A percentile compares a stretch with the other conserved stretches of the same genome.
Conservation (phyloP, 78 protist genomes). For the Dictyostelium intermedium region DNA sequence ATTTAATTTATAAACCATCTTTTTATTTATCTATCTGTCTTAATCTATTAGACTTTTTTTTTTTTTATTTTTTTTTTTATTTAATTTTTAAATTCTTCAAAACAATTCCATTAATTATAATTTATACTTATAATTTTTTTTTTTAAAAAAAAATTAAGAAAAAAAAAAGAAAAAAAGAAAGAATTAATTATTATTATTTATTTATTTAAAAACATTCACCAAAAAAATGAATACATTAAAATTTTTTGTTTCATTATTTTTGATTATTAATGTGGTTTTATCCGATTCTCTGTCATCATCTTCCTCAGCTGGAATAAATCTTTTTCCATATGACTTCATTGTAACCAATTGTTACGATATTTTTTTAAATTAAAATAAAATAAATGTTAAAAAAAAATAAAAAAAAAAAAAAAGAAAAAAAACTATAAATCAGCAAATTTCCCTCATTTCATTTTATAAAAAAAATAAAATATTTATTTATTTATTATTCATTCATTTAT, state of each 20-base stretch:
- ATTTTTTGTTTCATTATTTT: background rate
- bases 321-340: conserved; percentile 42
- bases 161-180: too few relatives aligned
- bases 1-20: too few relatives aligned
- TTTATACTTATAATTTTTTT: too few relatives aligned
- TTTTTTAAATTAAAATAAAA: background rate
- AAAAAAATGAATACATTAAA: background rate
- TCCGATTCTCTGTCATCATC: background rate
- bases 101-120: too few relatives aligned
- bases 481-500: background rate
- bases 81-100: background rate
- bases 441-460: background rate
- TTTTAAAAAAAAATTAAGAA: too few relatives aligned
- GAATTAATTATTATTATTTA: background rate
- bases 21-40: background rate
- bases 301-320: background rate
- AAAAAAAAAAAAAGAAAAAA: too few relatives aligned
- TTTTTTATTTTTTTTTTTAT: too few relatives aligned
- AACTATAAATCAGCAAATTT: background rate
- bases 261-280: background rate
- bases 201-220: background rate
- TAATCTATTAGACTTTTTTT: background rate
- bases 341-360: background rate
- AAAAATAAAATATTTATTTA: too few relatives aligned
- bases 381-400: too few relatives aligned